Base-by-base conservation (phyloP, 345 rosid species). In the Murraya koenigii region DNA sequence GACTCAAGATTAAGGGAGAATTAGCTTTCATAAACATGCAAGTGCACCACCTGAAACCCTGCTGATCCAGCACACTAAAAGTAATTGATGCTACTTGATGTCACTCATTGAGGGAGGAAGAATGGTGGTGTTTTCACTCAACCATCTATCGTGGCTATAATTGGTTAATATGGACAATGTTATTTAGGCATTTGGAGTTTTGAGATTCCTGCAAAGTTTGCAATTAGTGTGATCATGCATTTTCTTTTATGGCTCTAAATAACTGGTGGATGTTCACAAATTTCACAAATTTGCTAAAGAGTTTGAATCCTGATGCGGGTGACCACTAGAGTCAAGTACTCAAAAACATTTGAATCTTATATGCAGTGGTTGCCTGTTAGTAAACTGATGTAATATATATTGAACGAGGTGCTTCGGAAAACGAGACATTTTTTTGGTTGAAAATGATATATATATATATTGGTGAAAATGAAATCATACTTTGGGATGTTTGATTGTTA, bases 401-500 rank as follows among this genome's bases (percentile, higher is more conserved):
- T 14, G 6, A 56, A 36, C 25, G 25, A 41, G 3, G 15, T 38
- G 71, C 55, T 4, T 14, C 11, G 35, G 33, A 72, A 72, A 23
- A 22, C 28, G 28, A 60, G 28, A 66, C 32, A 6, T 4, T 28
- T 74, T 74, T 26, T n/a, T 38, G 28, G 64, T 41, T 41, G 47
- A 41, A 41, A 39, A 39, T 39, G 13, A 9, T 11, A 11, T 44
- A 10, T 44, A 2, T 44, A 11, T 13, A 6, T 0, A 1, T 11
- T 28, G 59, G 65, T 63, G 66, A 77, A 74, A 54, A 59, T 32
- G 4, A 64, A 49, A 54, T 66, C 33, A 69, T 39, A 60, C 32
- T 66, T 71, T 70, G 60, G 6, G 28, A 13, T 33, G 26, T 55
- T 41, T 61, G 26, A 11, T 65, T 36, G 15, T 66, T 71, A 44